Evolutionary conservation across 129 eudicot species (phyloP).

Genomic region (Lactuca saligna): DNA sequence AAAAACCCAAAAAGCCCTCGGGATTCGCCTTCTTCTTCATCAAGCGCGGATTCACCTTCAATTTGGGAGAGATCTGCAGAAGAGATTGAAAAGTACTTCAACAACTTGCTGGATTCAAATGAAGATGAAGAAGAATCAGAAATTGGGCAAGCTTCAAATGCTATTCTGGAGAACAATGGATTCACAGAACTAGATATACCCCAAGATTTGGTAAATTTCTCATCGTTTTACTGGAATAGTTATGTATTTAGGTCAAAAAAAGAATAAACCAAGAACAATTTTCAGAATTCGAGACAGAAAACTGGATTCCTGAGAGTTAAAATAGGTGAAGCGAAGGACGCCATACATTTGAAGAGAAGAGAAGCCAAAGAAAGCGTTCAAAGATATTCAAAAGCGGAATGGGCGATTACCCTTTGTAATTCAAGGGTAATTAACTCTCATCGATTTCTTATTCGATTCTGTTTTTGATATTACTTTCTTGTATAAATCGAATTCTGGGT

Average conservation of each 20-base stretch:
- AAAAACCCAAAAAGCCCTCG: conserved; percentile 34
- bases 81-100: conserved; percentile 61
- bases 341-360: conserved; percentile 40
- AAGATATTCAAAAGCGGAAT: conserved; percentile 61
- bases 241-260: background rate
- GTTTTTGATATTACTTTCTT: background rate
- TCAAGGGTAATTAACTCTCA: conserved; percentile 41
- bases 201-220: conserved; percentile 41
- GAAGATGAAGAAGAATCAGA: conserved; percentile 38
- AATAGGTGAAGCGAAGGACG: conserved; percentile 45
- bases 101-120: conserved; percentile 38
- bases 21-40: conserved; percentile 43
- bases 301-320: conserved; percentile 44
- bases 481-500: background rate
- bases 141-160: conserved; percentile 20
- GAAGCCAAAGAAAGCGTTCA: conserved; percentile 45
- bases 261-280: no score
- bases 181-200: conserved; percentile 32
- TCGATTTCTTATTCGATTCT: conserved; percentile 12
- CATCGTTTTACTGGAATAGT: background rate
- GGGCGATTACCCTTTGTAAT: conserved; percentile 63
- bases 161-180: conserved; percentile 2
- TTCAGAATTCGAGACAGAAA: conserved; percentile 47
- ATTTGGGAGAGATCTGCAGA: conserved; percentile 58
- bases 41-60: conserved; percentile 32